phyloP scores from a whole-genome alignment of 768 basidiomycete genomes.

The Xerocomellus amylosporus region DNA sequence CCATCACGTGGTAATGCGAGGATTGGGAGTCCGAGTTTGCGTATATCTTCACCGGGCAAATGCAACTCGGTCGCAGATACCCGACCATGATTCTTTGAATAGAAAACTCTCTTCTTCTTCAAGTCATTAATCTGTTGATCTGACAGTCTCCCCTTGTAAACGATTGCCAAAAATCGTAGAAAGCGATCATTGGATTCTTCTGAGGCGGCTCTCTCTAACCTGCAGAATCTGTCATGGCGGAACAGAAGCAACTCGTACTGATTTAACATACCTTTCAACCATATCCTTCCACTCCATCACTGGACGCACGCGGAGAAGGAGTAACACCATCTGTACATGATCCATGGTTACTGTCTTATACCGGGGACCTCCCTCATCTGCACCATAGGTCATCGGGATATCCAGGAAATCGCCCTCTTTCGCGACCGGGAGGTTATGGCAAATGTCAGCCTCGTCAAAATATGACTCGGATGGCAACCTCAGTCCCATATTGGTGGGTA shows the following conservation, averaged over 20 bases:
- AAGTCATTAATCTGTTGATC: not conserved
- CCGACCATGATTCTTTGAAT: slow-evolving; percentile 1
- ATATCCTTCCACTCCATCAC: slow-evolving; percentile 8
- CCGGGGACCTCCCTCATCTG: not conserved
- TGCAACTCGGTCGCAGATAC: slow-evolving; percentile 54
- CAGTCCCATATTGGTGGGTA: slow-evolving; percentile 75
- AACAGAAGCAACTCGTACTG: slow-evolving; percentile 41
- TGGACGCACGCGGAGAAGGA: slow-evolving; percentile 36
- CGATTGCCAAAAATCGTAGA: slow-evolving; percentile 64
- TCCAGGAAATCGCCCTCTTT: not conserved
- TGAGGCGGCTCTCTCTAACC: slow-evolving; percentile 10
- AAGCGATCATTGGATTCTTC: slow-evolving; percentile 15
- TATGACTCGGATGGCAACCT: slow-evolving; percentile 68
- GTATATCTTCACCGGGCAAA: slow-evolving; percentile 68
- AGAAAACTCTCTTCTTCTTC: slow-evolving; percentile 5
- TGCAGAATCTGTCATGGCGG: not conserved
- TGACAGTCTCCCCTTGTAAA: slow-evolving; percentile 33
- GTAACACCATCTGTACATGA: slow-evolving; percentile 5
- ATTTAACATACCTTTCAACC: slow-evolving; percentile 29
- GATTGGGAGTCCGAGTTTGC: slow-evolving; percentile 72
- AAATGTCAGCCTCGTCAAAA: slow-evolving; percentile 85
- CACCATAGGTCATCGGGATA: not conserved
- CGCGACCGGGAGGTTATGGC: slow-evolving; percentile 30
- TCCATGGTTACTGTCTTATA: not conserved
- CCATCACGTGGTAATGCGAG: slow-evolving; percentile 38